A percentile compares a stretch with the other conserved stretches of the same genome.
These are phyloP conservation scores for Phialophora expanda DNA, from an alignment of 2,329 filamentous ascomycete genomes.

Conservation along the genomic window DNA sequence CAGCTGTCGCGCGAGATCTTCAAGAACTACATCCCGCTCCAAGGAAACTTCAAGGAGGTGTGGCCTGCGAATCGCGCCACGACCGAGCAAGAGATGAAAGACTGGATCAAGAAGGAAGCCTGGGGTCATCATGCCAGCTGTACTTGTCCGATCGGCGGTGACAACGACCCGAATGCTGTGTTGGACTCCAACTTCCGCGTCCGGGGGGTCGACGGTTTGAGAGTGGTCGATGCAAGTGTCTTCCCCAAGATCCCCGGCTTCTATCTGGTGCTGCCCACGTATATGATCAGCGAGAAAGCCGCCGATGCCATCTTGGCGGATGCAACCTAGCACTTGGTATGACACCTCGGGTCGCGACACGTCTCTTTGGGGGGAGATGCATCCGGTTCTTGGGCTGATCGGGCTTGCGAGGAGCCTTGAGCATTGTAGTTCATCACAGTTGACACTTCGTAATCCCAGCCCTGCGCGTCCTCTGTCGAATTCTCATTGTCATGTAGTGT, in stretches of 20 bases:
- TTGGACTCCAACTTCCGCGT: constrained; percentile 64
- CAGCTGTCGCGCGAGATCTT: constrained; percentile 56
- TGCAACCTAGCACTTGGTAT: neutral
- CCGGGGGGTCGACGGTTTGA: constrained; percentile 58
- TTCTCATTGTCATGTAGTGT: too few species aligned
- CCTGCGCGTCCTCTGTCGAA: too few species aligned
- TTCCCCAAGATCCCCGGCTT: constrained; percentile 62
- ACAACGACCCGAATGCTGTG: constrained; percentile 60
- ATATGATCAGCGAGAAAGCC: constrained; percentile 67
- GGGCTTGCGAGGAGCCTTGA: too few species aligned
- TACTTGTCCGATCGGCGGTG: constrained; percentile 61
- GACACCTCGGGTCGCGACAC: too few species aligned
- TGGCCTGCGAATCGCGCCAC: constrained; percentile 52
- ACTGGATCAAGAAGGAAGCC: constrained; percentile 56
- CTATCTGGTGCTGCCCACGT: constrained; percentile 58
- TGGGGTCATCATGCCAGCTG: constrained; percentile 65
- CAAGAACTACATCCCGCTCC: constrained; percentile 48
- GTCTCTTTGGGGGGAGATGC: too few species aligned
- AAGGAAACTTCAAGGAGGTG: constrained; percentile 51
- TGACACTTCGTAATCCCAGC: too few species aligned
- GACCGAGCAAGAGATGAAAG: constrained; percentile 52
- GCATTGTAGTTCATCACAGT: too few species aligned
- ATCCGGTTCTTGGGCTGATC: too few species aligned
- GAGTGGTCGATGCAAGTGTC: constrained; percentile 67
- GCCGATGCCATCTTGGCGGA: constrained; percentile 57